phyloP scores from a whole-genome alignment of 306 rosid species.

The Mucuna pruriens region DNA sequence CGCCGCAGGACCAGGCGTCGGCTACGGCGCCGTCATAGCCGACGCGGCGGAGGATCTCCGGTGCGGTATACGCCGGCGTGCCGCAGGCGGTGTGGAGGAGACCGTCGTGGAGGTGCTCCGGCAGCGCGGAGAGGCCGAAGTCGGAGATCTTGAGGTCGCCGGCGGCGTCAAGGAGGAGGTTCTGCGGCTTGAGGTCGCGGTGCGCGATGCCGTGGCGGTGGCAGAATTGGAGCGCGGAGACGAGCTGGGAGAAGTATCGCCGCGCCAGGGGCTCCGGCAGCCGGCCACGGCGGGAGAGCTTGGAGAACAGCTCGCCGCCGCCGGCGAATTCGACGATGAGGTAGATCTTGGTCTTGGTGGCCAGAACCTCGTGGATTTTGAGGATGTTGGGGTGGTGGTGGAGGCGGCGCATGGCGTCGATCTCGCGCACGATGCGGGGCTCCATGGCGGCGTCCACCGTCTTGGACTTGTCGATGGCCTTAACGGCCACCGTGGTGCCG shows the following conservation, averaged over 20 bases:
- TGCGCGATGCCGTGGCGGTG: constrained; percentile 83
- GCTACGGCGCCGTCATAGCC: constrained; percentile 83
- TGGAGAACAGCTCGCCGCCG: constrained; percentile 82
- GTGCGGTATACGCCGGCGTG: constrained; percentile 89
- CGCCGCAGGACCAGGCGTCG: constrained; percentile 96
- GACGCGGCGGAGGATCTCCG: constrained; percentile 66
- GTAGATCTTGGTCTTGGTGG: constrained; percentile 83
- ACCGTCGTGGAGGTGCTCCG: constrained; percentile 74
- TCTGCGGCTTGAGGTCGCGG: constrained; percentile 93
- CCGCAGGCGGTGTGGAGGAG: constrained; percentile 92
- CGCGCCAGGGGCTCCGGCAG: constrained; percentile 59
- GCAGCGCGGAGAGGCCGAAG: constrained; percentile 89
- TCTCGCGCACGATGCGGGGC: constrained; percentile 74
- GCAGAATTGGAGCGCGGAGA: constrained; percentile 77
- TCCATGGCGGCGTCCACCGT: constrained; percentile 71
- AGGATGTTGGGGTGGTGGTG: constrained; percentile 79
- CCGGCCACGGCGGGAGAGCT: constrained; percentile 56
- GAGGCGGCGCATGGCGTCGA: constrained; percentile 87
- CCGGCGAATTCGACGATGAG: constrained; percentile 81
- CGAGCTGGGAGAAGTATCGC: constrained; percentile 75
- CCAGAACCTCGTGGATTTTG: constrained; percentile 81
- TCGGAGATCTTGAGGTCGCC: constrained; percentile 83
- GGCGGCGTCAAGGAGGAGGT: constrained; percentile 68
- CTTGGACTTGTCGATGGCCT: constrained; percentile 74
- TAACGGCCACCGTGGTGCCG: constrained; percentile 67